Evolutionary conservation across 164 flowering plant genomes (phyloP), one percentile per base, ranked within the genome.

Genomic region (Sedum album): DNA sequence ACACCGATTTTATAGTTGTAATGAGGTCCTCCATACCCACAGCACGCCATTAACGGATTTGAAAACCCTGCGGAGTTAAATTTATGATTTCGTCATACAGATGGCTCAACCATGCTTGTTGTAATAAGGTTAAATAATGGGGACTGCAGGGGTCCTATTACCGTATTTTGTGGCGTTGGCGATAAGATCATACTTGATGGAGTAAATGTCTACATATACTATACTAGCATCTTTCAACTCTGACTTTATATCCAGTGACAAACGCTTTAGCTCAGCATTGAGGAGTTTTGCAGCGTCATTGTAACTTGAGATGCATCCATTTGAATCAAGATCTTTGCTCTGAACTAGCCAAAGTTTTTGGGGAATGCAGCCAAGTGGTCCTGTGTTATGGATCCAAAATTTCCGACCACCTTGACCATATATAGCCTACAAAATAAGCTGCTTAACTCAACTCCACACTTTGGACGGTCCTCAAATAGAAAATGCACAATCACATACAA

Each of bases 331-430:
- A 68, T 77, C 83, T 63, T 62, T 74, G 26, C 71, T 73, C 8
- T 72, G 71, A 35, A 61, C 81, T 28, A 78, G 33, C 14, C 80
- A 67, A 35, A 88, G 89, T 62, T 82, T 83, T 55, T 83, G 80
- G 23, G 91, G 94, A 0, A 84, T 82, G 75, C 94, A 86, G 39
- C 94, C 94, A 60, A 86, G 69, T 25, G 94, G 94, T 8, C 94
- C 94, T 0, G 90, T 86, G 73, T 86, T 86, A 79, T 88, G 94
- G 44, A 88, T 72, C 94, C 94, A 85, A 69, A 88, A 86, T 13
- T 86, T 88, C 76, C 84, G 81, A 18, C 83, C 94, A 14, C 91
- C 94, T 70, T 79, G 69, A 68, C 72, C 69, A 62, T 85, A 82
- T n/a, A 85, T 69, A 20, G 60, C 42, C 93, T 88, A 61, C 67